Evolutionary conservation across 345 rosid species (phyloP), one percentile per base, ranked within the genome.

Genomic region (Iberis pinnata): DNA sequence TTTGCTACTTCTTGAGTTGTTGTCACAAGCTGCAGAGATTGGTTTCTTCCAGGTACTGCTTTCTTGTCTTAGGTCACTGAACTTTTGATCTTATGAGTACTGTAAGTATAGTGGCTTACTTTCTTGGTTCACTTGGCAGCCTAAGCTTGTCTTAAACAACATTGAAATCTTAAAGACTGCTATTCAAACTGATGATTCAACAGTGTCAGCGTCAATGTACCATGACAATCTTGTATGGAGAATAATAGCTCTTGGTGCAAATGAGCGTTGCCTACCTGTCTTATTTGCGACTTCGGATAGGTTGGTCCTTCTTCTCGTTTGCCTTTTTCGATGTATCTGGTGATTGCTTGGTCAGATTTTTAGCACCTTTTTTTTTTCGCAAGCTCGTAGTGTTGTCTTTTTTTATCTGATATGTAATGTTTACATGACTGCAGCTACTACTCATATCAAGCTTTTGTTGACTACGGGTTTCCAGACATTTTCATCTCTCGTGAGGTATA

Each of bases 401-500:
- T 32, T 0, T n/a, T n/a, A 6, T 20, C 24, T 51, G 12, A 29
- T 66, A 10, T 39, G 7, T 38, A 25, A 71, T 76, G 37, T 48
- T 16, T 12, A 19, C 36, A 26, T 58, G 58, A 33, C 38, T 32
- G 53, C 86, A 88, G 97, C 78, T 83, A 93, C 82, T 88, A 88
- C 70, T 88, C 96, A 22, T 86, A 81, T 58, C 76, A 47, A 65
- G 97, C 94, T 31, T 86, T 44, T 74, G 61, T 74, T 63, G 99
- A 93, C 71, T 86, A 78, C 62, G 97, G 97, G 49, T 88, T 81
- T 70, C 80, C 80, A 6, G 84, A 86, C 64, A 73, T 86, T 56
- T 93, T 86, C 69, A 74, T 88, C 71, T 88, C 99, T 31, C 92
- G 89, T n/a, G 97, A 93, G 99, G 99, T 93, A 86, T 41, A 26